A percentile compares a stretch with the other conserved stretches of the same genome.
phyloP scores from a whole-genome alignment of 768 basidiomycete species.

The Phanerochaete carnosa region DNA sequence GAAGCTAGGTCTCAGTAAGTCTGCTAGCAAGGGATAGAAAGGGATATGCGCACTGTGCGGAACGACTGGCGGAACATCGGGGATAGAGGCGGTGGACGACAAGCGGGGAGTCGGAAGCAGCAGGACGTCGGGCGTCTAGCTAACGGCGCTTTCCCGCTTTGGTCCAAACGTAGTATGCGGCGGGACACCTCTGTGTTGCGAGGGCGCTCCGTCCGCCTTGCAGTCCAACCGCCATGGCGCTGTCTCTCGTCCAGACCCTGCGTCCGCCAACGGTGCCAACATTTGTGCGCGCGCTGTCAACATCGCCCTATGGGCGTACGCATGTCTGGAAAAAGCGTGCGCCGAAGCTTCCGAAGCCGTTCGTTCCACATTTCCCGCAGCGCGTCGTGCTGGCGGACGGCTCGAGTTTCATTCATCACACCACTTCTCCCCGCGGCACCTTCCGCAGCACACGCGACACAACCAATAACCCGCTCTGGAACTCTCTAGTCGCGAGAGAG shows the following conservation, averaged over 20 bases:
- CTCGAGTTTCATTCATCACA: constrained; percentile 83
- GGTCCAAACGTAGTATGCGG: too few relatives aligned
- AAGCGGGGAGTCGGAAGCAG: background rate
- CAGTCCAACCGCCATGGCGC: background rate
- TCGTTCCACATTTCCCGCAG: constrained; percentile 86
- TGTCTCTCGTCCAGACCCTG: background rate
- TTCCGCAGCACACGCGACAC: constrained; percentile 82
- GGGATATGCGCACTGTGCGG: background rate
- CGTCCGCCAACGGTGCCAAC: background rate
- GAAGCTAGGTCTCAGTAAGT: background rate
- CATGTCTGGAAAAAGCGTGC: constrained; percentile 76
- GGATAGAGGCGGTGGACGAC: background rate
- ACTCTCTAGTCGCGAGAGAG: constrained; percentile 49
- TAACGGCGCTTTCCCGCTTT: background rate
- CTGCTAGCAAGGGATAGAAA: background rate
- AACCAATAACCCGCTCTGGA: constrained; percentile 88
- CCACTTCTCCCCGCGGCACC: constrained; percentile 78
- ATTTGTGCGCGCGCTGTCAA: constrained; percentile 48
- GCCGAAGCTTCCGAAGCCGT: constrained; percentile 71
- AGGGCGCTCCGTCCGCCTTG: background rate
- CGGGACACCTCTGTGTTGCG: too few relatives aligned
- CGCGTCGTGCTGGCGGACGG: constrained; percentile 85
- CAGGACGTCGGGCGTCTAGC: background rate
- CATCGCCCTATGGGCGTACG: constrained; percentile 79
- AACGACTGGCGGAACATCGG: background rate